Conservation (phyloP, 352 stramenopile species). For the Globisporangium recalcitrans region DNA sequence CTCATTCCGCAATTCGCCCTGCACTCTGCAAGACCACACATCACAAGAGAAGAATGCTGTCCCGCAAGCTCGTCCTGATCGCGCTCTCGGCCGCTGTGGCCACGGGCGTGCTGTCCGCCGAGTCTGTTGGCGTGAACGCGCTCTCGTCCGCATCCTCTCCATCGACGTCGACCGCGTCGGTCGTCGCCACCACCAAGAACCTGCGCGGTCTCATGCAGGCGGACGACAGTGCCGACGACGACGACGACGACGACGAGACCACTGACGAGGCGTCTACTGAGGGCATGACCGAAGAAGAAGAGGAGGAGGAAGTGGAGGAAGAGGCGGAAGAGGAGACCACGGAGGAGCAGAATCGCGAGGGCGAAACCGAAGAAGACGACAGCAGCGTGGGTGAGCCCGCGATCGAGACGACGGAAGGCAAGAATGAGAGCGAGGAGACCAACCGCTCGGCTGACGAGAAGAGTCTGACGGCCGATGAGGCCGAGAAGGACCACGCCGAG, state of each 20-base stretch:
- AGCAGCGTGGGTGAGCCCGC: neutral
- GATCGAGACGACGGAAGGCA: neutral
- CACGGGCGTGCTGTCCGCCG: neutral
- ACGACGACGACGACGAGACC: neutral
- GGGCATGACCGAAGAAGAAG: neutral
- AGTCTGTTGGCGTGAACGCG: neutral
- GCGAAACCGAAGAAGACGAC: neutral
- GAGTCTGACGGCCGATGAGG: constrained; percentile 1
- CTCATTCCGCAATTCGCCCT: constrained; percentile 9
- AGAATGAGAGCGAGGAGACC: neutral
- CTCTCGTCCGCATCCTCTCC: neutral
- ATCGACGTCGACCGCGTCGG: neutral
- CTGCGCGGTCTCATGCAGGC: constrained; percentile 11
- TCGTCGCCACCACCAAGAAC: neutral
- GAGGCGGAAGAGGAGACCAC: no score
- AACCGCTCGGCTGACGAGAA: neutral
- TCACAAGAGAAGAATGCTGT: no score
- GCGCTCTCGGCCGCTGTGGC: constrained; percentile 11
- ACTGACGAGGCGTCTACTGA: neutral
- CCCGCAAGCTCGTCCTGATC: constrained; percentile 10
- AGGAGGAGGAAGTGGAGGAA: neutral
- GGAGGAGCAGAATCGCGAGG: neutral
- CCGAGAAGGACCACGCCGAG: neutral
- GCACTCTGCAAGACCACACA: neutral
- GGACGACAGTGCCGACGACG: constrained; percentile 2